Base-by-base conservation (phyloP, 2,329 filamentous ascomycete species). In the Penicillium griseofulvum region DNA sequence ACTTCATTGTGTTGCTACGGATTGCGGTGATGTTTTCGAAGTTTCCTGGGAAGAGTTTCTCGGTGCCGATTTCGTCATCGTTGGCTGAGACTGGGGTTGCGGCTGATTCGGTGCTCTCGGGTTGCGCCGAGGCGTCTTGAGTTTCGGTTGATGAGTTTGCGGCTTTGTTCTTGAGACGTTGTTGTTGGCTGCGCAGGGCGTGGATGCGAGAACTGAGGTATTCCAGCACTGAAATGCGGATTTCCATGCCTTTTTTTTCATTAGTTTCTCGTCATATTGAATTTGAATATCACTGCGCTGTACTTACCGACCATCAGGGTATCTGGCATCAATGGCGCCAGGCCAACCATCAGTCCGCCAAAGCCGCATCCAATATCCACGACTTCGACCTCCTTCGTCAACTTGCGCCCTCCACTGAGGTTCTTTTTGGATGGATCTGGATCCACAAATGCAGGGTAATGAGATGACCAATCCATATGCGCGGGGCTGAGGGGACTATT, bases 321-420 rank as follows among this genome's bases (percentile, higher is more conserved):
- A 33, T 94, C 83, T 4, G 94, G 93, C 66, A 97, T 79, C 39
- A 87, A 80, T 1, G 92, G 90, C 12, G 90, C 87, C 44, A 99
- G 82, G 6, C 91, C 92, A 61, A 97, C 88, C 4, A 96, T 81
- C 54, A 99, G 79, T 7, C 94, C 94, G 44, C 94, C 94, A 72
- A 96, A 99, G 5, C 94, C 94, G 72, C 94, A 99, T 26, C 94
- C 94, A 70, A 99, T 97, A 76, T 99, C 94, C 61, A 93, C 91
- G 43, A 99, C 86, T 71, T 97, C 91, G 44, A 99, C 87, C 57
- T 90, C 81, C 71, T 89, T 87, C 33, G 77, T 79, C 58, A 89
- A 74, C 70, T 65, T 72, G 71, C 57, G 69, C 59, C 64, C 60
- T 24, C 70, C 73, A 22, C 54, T 57, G 17, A 71, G 62, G 31